Base-by-base conservation (phyloP, 495 filamentous ascomycete species). In the Neurospora terricola region DNA sequence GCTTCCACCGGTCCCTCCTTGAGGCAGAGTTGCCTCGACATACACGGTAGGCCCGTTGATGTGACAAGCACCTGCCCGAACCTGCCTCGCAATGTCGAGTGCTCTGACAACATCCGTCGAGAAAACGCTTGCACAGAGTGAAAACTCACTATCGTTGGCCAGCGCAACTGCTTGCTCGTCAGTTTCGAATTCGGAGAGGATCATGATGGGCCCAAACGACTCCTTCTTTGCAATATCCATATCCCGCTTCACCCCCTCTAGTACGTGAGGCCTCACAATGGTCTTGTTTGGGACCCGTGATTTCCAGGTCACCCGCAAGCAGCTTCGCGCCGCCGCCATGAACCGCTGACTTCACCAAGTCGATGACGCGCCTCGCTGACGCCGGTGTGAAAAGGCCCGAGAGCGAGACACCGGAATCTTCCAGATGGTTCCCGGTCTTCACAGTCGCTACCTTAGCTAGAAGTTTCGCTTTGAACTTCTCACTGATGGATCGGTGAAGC, bases 381-480 rank as follows among this genome's bases (percentile, higher is more conserved):
- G 85, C 84, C 0, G 84, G 71, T 21, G 83, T 83, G 34, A 91
- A 85, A 6, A 91, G 82, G 0, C 87, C 82, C 11, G 88, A 88
- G 16, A 82, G 81, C 2, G 84, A 77, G 2, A 81, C 76, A 7
- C 84, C 75, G 7, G 83, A 78, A 2, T 85, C 75, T 73, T 88
- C 86, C 37, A 74, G 69, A 66, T 78, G 79, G 38, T 79, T 79
- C 5, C 78, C 79, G 2, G 73, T 71, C 54, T 79, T 79, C 70
- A 81, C 27, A 8, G n/a, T 38, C 59, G 75, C 30, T 14, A 78
- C 70, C 37, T 66, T 75, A 38, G 71, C 62, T 43, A 81, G 16
- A 8, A 82, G 73, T 14, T 72, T 74, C 59, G 69, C 42, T 40
- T 76, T 79, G 74, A 82, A 82, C 21, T 75, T 42, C 36, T 30